These are phyloP conservation scores for Pisolithus marmoratus DNA, from an alignment of 768 basidiomycete genomes.

Conservation along the genomic window DNA sequence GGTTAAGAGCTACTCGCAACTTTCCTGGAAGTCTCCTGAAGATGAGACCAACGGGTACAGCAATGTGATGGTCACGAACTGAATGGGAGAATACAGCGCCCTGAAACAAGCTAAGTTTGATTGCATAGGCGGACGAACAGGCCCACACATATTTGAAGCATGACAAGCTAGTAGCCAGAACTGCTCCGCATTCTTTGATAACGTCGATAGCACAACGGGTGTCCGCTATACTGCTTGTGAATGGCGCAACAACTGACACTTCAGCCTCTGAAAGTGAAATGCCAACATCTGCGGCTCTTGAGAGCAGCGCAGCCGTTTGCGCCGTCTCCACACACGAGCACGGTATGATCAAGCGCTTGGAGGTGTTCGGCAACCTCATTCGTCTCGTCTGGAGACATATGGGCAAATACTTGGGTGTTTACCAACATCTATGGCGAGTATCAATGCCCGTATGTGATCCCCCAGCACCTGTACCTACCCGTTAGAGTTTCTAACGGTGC, in stretches of 20 bases:
- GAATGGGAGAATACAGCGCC: conserved; percentile 97
- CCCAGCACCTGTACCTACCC: conserved; percentile 40
- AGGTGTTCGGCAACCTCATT: conserved; percentile 95
- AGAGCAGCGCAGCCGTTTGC: conserved; percentile 98
- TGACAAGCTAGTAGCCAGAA: conserved; percentile 95
- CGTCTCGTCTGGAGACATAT: conserved; percentile 99
- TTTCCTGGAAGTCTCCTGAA: conserved; percentile 91
- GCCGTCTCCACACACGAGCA: conserved; percentile 97
- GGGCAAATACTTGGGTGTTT: conserved; percentile 92
- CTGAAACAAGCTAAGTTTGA: conserved; percentile 36
- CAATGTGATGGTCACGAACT: conserved; percentile 96
- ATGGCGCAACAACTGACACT: conserved; percentile 96
- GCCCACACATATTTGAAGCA: conserved; percentile 98
- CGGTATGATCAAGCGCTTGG: conserved; percentile 90
- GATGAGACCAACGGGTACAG: conserved; percentile 96
- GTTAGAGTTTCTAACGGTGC: conserved; percentile 90
- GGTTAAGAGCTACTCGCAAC: conserved; percentile 9
- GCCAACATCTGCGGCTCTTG: conserved; percentile 97
- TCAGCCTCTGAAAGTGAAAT: conserved; percentile 96
- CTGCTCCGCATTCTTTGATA: conserved; percentile 93
- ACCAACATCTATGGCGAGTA: conserved; percentile 78
- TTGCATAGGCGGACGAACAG: neutral
- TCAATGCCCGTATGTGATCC: conserved; percentile 1
- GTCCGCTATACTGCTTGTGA: conserved; percentile 90
- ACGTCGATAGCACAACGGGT: conserved; percentile 95